Base-by-base conservation (phyloP, 768 basidiomycete species). In the Lactarius sp. region DNA sequence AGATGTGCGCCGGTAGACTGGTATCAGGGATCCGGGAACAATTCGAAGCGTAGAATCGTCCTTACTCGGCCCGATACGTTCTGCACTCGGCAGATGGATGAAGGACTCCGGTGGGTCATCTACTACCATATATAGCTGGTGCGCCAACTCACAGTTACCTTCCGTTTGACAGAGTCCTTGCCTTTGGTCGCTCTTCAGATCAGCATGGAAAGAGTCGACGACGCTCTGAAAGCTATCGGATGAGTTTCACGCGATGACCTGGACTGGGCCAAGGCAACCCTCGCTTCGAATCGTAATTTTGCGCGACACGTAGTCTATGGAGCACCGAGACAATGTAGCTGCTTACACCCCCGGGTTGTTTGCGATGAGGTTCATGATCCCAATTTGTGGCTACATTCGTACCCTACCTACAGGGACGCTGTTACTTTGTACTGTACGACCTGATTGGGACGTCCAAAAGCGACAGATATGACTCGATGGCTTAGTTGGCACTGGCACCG, bases 1-100 rank as follows among this genome's bases (percentile, higher is more conserved):
- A 27, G 51, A 37, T 56, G 31, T n/a, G 33, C 36, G 37, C 18
- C 4, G n/a, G 22, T 61, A 75, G 75, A 74, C 73, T 1, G 73
- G 75, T 5, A 68, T 75, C 13, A 68, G 73, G 52, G 69, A 73
- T 39, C 22, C 50, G n/a, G 56, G 27, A 31, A 31, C 31, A 20
- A 56, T 65, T 51, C 42, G 27, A 62, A 67, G 44, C n/a, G 27
- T 57, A 31, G 52, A 65, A 22, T 59, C 42, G 2, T 52, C 63
- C 0, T 47, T 60, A 8, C 58, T 67, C 31, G 44, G 39, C 3
- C 59, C 66, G n/a, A 56, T 67, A 61, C 65, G 64, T 46, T 64
- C 34, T 16, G 55, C 50, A 10, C 42, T 60, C 22, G 10, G 37
- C 14, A 54, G 56, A 61, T 67, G 59, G 66, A 31, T 22, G 42